phyloP scores from a whole-genome alignment of 2,329 filamentous ascomycete species.

The Ophiostoma quercus region DNA sequence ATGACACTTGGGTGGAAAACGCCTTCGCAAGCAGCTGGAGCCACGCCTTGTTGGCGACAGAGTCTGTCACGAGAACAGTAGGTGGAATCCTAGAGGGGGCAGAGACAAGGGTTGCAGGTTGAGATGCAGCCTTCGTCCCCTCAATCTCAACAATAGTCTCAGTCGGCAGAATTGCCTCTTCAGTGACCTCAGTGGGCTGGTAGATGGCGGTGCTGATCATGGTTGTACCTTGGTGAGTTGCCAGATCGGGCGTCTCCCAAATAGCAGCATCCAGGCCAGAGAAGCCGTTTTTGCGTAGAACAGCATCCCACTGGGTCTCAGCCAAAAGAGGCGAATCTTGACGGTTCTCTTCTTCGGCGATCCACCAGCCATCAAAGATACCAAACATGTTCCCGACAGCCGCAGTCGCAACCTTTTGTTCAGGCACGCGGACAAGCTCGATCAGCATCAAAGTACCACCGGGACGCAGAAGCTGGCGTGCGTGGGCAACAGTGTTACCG shows the following conservation, averaged over 20 bases:
- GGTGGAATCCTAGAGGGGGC: background rate
- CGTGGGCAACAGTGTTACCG: conserved; percentile 28
- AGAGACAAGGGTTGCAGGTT: background rate
- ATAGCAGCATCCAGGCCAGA: conserved; percentile 26
- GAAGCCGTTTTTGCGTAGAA: conserved; percentile 25
- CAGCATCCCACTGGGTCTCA: conserved; percentile 26
- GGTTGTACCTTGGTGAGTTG: conserved; percentile 27
- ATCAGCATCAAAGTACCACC: conserved; percentile 26
- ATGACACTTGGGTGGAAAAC: background rate
- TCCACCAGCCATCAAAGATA: conserved; percentile 29
- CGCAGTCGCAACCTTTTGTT: conserved; percentile 24
- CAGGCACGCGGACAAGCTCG: conserved; percentile 26
- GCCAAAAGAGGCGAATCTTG: conserved; percentile 26
- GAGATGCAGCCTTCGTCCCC: background rate
- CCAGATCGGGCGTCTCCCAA: conserved; percentile 27
- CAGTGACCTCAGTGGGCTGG: background rate
- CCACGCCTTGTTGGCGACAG: conserved; percentile 22
- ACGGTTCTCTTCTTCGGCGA: conserved; percentile 25
- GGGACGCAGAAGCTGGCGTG: conserved; percentile 30
- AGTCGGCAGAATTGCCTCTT: background rate
- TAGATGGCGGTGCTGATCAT: conserved; percentile 26
- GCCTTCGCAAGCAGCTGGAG: conserved; percentile 15
- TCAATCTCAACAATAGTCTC: background rate
- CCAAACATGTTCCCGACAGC: conserved; percentile 27
- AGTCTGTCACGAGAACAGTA: conserved; percentile 23